Percentiles rank a stretch among this genome's conserved stretches.
These are phyloP conservation scores for Saccharomycopsis hybrid DNA, from an alignment of 1,139 yeast species.

Conservation along the genomic window DNA sequence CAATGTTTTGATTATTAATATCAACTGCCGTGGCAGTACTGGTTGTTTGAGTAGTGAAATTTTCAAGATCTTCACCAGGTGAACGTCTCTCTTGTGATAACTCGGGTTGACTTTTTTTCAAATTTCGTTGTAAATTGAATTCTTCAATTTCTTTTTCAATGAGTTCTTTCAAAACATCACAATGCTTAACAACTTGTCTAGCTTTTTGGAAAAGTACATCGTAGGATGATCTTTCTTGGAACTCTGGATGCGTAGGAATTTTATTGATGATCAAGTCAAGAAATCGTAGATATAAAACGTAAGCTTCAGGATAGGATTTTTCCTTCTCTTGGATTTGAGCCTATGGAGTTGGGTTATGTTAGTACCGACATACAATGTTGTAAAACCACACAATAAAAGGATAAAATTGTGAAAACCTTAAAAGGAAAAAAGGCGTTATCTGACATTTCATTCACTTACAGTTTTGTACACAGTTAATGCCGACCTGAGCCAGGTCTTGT, in stretches of 20 bases:
- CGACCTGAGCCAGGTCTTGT: constrained; percentile 12
- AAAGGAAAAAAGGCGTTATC: neutral
- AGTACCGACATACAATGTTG: no score
- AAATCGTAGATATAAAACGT: constrained; percentile 17
- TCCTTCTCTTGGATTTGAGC: constrained; percentile 12
- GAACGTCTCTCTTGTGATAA: neutral
- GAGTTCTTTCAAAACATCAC: constrained; percentile 1
- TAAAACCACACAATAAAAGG: neutral
- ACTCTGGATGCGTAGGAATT: constrained; percentile 18
- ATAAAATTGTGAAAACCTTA: neutral
- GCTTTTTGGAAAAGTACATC: constrained; percentile 5
- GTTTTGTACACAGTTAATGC: constrained; percentile 15
- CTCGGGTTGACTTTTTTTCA: neutral
- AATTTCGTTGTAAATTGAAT: neutral
- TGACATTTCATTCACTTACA: neutral
- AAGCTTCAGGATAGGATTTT: constrained; percentile 18
- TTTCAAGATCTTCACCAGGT: neutral
- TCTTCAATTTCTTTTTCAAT: constrained; percentile 18
- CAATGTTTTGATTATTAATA: neutral
- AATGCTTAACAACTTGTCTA: neutral
- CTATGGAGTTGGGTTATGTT: constrained; percentile 1
- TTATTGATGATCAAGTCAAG: constrained; percentile 12
- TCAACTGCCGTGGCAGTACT: neutral
- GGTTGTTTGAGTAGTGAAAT: neutral
- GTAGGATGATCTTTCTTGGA: constrained; percentile 14